Conservation (phyloP, 805 yeast genomes). For the Saccharomycopsis sp. region DNA sequence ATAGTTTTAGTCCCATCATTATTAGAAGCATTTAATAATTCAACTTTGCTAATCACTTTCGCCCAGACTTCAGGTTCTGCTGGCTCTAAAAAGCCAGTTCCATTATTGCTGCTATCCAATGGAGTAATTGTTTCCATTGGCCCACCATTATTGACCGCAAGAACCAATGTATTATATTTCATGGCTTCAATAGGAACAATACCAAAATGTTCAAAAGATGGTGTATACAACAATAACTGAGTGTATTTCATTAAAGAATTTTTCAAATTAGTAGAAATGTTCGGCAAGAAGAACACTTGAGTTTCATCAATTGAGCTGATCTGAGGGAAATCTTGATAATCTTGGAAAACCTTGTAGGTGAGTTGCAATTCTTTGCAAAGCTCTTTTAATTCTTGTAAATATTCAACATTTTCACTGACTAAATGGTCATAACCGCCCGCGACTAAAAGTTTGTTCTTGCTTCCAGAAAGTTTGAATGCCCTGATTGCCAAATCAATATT, state of each 20-base stretch:
- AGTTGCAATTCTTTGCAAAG: slow-evolving; percentile 42
- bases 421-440: slow-evolving; percentile 90
- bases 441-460: slow-evolving; percentile 48
- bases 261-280: slow-evolving; percentile 62
- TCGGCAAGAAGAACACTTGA: slow-evolving; percentile 71
- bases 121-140: slow-evolving; percentile 67
- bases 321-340: slow-evolving; percentile 28
- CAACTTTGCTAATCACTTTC: slow-evolving; percentile 37
- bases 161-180: slow-evolving; percentile 74
- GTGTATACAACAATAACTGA: slow-evolving; percentile 73
- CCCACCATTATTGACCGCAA: slow-evolving; percentile 88
- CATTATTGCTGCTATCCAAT: slow-evolving; percentile 26
- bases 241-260: slow-evolving; percentile 52
- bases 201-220: slow-evolving; percentile 91
- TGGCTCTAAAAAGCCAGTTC: slow-evolving; percentile 60
- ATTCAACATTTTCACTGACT: slow-evolving; percentile 68
- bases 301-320: slow-evolving; percentile 25
- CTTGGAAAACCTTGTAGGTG: slow-evolving; percentile 36
- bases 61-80: slow-evolving; percentile 50
- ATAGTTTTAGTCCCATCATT: slow-evolving; percentile 31
- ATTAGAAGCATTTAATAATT: slow-evolving; percentile 1
- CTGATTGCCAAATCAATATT: slow-evolving; percentile 71
- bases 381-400: slow-evolving; percentile 51
- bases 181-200: slow-evolving; percentile 96
- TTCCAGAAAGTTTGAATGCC: slow-evolving; percentile 42